Evolutionary conservation across 78 protist species (phyloP), one percentile per base, ranked within the genome.

Genomic region (Chrysochromulina parva): DNA sequence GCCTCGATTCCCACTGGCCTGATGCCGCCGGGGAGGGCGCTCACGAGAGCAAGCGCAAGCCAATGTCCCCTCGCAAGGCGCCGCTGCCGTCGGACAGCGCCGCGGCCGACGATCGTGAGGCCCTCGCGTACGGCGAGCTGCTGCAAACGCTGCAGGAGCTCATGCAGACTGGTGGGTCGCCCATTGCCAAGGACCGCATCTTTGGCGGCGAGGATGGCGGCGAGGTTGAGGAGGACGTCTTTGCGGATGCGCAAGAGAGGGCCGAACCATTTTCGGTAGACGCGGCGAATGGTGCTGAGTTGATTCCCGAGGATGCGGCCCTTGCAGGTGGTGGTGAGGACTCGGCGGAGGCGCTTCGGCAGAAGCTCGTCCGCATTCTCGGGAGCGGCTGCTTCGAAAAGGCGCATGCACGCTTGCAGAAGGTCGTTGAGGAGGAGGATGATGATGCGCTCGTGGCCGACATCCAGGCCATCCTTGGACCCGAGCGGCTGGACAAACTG

Each of bases 61-160:
- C n/a, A n/a, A n/a, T n/a, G n/a, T n/a, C n/a, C n/a, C n/a, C n/a
- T n/a, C n/a, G n/a, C n/a, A n/a, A n/a, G n/a, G n/a, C n/a, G n/a
- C n/a, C n/a, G n/a, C n/a, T n/a, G n/a, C n/a, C n/a, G n/a, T n/a
- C n/a, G n/a, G n/a, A n/a, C n/a, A n/a, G n/a, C n/a, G n/a, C n/a
- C n/a, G n/a, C n/a, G n/a, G n/a, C n/a, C n/a, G n/a, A n/a, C n/a
- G n/a, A n/a, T n/a, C n/a, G n/a, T n/a, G n/a, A 74, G 24, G 82
- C 2, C 26, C 2, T 17, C 55, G 58, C 11, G 2, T 74, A 17
- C 82, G 16, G 82, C 82, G 82, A 4, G 55, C 52, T 74, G 82
- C 82, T 74, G 28, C 55, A 74, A 57, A 74, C 82, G 82, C 53
- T 74, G 57, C 82, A 57, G 24, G 82, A 74, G 82, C 53, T 74